Base-by-base conservation (phyloP, 106 monocot species). In the Allium cepa region DNA sequence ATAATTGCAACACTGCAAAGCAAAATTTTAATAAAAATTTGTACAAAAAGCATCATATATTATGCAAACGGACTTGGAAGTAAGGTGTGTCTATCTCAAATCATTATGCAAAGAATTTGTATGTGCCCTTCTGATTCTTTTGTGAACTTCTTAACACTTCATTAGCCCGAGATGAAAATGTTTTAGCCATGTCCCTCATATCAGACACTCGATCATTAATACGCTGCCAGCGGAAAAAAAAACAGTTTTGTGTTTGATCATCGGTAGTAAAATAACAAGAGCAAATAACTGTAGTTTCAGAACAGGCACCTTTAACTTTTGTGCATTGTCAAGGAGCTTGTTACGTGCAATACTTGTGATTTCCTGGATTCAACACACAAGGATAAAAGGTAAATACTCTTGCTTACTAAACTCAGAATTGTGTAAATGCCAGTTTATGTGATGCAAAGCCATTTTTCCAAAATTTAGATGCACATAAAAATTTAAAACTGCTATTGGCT, bases 151-250 rank as follows among this genome's bases (percentile, higher is more conserved):
- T 46, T 4, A 90, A 66, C 50, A 94, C 53, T 11, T 87, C 76
- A 62, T 82, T 90, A 22, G 94, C 87, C 76, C 80, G 66, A 1
- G 90, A 77, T 17, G 90, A 90, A 71, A 90, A 94, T 9, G 84
- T 78, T 28, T 77, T 79, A 56, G 94, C 94, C 46, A 59, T 82
- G 27, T 81, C 78, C 17, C 85, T 53, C 90, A 94, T 90, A 59
- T 87, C 90, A 26, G 84, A 36, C 11, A 89, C 69, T 62, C 76
- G 67, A 50, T 68, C 46, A 45, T 63, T 73, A 47, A 86, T 84
- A 65, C 65, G 80, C 94, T 47, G 53, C 27, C 8, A 7, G n/a
- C n/a, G n/a, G 18, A 61, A 15, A 14, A 27, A 66, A 5, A 36
- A 5, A 36, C 36, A 36, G 36, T 36, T 36, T 36, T 36, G 3